Percentiles rank a stretch among this genome's conserved stretches.
These are phyloP conservation scores for Athelia sp. DNA, from an alignment of 1,284 basidiomycete species.

Conservation along the genomic window DNA sequence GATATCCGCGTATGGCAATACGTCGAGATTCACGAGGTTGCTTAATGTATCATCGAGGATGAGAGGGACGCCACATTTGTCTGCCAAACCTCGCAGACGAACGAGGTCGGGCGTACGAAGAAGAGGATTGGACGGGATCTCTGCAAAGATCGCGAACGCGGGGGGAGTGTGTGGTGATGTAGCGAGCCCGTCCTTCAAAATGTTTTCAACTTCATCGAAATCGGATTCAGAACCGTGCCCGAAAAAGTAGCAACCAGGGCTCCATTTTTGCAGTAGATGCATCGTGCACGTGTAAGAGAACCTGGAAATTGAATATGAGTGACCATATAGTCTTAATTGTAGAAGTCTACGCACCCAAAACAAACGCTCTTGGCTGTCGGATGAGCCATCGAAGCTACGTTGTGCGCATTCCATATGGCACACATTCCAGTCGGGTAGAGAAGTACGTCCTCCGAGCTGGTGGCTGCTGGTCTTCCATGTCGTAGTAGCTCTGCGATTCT, in stretches of 20 bases:
- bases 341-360: conserved; percentile 62
- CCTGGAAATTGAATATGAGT: conserved; percentile 35
- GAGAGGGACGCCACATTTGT: conserved; percentile 52
- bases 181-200: conserved; percentile 47
- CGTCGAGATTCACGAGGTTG: conserved; percentile 64
- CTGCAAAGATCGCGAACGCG: conserved; percentile 6
- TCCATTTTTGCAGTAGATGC: conserved; percentile 96
- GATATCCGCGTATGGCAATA: conserved; percentile 57
- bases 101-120: conserved; percentile 49
- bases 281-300: conserved; percentile 98
- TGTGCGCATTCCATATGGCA: conserved; percentile 90
- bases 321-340: neutral
- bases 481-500: conserved; percentile 87
- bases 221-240: conserved; percentile 79
- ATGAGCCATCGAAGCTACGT: conserved; percentile 52
- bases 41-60: conserved; percentile 68
- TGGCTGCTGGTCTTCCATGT: conserved; percentile 49
- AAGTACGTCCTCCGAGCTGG: conserved; percentile 85
- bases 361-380: conserved; percentile 81
- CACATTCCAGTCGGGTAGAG: conserved; percentile 88
- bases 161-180: conserved; percentile 26
- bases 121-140: conserved; percentile 43
- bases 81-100: conserved; percentile 47
- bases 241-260: conserved; percentile 89
- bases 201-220: conserved; percentile 65